Evolutionary conservation across 2,329 filamentous ascomycete species (phyloP), one percentile per base, ranked within the genome.

Genomic region (Mycosphaerella sp.): DNA sequence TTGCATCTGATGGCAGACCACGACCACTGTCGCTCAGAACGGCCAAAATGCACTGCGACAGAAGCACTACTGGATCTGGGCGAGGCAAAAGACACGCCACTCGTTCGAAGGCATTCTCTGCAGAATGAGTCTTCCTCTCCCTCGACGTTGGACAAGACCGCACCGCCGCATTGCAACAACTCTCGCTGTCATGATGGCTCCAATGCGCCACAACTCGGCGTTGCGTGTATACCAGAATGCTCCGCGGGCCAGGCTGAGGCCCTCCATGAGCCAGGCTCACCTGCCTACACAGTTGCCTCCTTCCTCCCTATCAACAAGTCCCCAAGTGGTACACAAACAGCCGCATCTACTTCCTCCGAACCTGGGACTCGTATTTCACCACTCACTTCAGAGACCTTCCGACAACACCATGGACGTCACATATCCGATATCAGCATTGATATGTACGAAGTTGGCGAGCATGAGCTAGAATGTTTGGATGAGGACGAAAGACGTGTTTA

Each of bases 401-500:
- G 34, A 11, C 39, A 45, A 31, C 48, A 45, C 17, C 48, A 55
- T 39, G 43, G 46, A 9, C 48, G 53, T 23, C 29, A 39, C 23
- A 55, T 58, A 12, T 41, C 41, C 6, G 48, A 52, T n/a, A 38
- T 55, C 48, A 45, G 36, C 31, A 44, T 57, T 17, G 51, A 54
- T 26, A 57, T 57, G 55, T 54, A 57, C 29, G 55, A 57, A 6
- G 7, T 57, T 10, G 48, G 45, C 2, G 54, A 48, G 36, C 40
- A 51, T 17, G 42, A 54, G 29, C 29, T 57, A 14, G 40, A 39
- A 10, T 29, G 31, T 7, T 38, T 58, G 8, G 51, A 61, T 32
- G 44, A 57, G 41, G 43, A 52, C 4, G 56, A 60, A 39, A 48
- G 53, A n/a, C 53, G 55, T 2, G 46, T 60, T 38, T 62, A 58